phyloP scores from a whole-genome alignment of 2,329 filamentous ascomycete species.

The Didymella lethalis region DNA sequence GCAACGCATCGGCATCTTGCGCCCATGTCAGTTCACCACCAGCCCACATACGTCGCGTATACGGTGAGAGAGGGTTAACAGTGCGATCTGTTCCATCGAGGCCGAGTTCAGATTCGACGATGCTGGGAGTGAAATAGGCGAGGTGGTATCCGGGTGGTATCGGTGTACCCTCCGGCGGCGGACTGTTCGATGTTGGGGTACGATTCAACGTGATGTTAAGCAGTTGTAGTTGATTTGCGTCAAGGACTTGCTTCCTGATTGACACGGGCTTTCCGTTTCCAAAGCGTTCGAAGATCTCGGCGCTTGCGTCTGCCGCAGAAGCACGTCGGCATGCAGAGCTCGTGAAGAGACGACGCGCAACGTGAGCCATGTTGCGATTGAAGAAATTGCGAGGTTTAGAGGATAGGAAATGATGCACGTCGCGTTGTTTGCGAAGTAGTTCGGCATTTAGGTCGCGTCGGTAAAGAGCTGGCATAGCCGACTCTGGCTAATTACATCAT shows the following conservation, averaged over 20 bases:
- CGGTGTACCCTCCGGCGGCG: conserved; percentile 38
- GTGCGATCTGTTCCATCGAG: conserved; percentile 84
- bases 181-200: conserved; percentile 29
- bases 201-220: conserved; percentile 41
- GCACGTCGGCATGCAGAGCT: conserved; percentile 23
- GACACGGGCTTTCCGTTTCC: conserved; percentile 38
- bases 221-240: conserved; percentile 46
- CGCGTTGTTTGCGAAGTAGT: neutral
- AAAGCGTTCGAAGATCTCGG: conserved; percentile 44
- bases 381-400: neutral
- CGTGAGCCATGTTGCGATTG: conserved; percentile 25
- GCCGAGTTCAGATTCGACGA: conserved; percentile 69
- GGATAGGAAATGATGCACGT: neutral
- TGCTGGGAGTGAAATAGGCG: conserved; percentile 83
- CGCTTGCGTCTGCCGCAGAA: conserved; percentile 43
- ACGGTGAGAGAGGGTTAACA: conserved; percentile 76
- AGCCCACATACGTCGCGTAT: conserved; percentile 86
- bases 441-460: conserved; percentile 3
- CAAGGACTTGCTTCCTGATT: conserved; percentile 41
- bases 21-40: conserved; percentile 74
- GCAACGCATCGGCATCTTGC: conserved; percentile 29
- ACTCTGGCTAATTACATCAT: conserved; percentile 26
- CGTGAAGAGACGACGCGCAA: conserved; percentile 33
- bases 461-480: conserved; percentile 29
- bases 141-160: conserved; percentile 80